Evolutionary conservation across 1,284 basidiomycete species (phyloP).

Genomic region (Termitomyces sp.): DNA sequence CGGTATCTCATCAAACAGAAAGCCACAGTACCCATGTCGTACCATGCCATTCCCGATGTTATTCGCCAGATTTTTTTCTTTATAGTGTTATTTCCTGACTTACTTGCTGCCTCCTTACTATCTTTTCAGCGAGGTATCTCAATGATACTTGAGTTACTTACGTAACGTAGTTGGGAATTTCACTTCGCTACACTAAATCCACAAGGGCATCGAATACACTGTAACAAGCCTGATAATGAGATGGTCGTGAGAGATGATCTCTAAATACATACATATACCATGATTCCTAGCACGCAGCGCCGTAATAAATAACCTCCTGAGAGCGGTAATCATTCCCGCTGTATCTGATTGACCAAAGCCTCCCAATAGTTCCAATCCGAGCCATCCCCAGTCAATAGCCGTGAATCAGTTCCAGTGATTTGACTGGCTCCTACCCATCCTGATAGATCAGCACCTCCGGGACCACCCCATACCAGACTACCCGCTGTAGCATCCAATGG

Average conservation of each 20-base stretch:
- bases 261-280: background rate
- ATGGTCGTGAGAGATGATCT: background rate
- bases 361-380: slow-evolving; percentile 82
- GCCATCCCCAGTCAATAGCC: slow-evolving; percentile 48
- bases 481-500: slow-evolving; percentile 50
- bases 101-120: too few relatives aligned
- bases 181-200: too few relatives aligned
- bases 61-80: too few relatives aligned
- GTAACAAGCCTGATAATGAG: background rate
- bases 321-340: slow-evolving; percentile 35
- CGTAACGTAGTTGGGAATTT: too few relatives aligned
- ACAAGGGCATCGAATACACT: background rate
- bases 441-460: slow-evolving; percentile 51
- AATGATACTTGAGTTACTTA: too few relatives aligned
- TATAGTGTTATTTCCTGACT: too few relatives aligned
- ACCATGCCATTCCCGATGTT: too few relatives aligned
- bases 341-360: slow-evolving; percentile 70
- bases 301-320: background rate
- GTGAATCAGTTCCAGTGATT: slow-evolving; percentile 34
- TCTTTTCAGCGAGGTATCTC: too few relatives aligned
- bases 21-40: too few relatives aligned
- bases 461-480: slow-evolving; percentile 58
- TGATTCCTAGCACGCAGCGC: background rate
- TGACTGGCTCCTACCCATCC: slow-evolving; percentile 51
- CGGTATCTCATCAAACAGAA: too few relatives aligned